Conservation (phyloP, 495 filamentous ascomycete genomes). For the Gamarada debralockiae region DNA sequence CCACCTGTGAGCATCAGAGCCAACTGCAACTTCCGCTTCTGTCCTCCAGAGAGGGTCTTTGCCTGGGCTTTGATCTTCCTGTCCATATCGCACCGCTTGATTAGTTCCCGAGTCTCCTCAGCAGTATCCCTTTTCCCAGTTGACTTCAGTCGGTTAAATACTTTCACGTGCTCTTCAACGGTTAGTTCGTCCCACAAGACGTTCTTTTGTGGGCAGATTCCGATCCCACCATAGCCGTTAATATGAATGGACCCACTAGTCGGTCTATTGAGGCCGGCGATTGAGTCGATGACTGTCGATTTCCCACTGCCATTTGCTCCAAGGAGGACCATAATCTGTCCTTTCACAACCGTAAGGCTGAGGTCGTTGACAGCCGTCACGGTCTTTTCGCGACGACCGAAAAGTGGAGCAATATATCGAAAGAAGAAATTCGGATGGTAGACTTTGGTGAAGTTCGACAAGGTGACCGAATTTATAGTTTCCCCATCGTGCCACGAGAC, state of each 20-base stretch:
- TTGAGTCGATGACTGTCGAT: conserved; percentile 79
- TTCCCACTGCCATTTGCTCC: conserved; percentile 91
- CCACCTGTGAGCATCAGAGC: conserved; percentile 90
- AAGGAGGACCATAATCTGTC: conserved; percentile 76
- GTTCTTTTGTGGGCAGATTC: conserved; percentile 85
- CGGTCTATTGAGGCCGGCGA: conserved; percentile 71
- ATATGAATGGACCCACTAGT: conserved; percentile 68
- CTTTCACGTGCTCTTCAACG: conserved; percentile 71
- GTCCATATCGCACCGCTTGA: conserved; percentile 64
- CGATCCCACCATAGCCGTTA: conserved; percentile 67
- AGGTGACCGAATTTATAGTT: not conserved
- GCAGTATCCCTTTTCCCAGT: conserved; percentile 45
- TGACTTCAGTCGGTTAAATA: conserved; percentile 76
- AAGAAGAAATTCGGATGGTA: conserved; percentile 64
- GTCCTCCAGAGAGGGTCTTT: conserved; percentile 75
- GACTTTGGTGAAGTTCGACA: conserved; percentile 69
- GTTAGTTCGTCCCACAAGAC: conserved; percentile 84
- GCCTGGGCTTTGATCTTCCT: conserved; percentile 63
- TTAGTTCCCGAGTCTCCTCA: conserved; percentile 53
- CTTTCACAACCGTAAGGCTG: conserved; percentile 59
- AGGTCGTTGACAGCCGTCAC: conserved; percentile 72
- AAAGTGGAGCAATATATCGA: conserved; percentile 29
- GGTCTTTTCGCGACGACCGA: conserved; percentile 44
- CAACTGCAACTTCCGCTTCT: conserved; percentile 84
- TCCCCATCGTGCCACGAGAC: not conserved